phyloP scores from a whole-genome alignment of 169 alveolate species.

The Eimeria sp. region DNA sequence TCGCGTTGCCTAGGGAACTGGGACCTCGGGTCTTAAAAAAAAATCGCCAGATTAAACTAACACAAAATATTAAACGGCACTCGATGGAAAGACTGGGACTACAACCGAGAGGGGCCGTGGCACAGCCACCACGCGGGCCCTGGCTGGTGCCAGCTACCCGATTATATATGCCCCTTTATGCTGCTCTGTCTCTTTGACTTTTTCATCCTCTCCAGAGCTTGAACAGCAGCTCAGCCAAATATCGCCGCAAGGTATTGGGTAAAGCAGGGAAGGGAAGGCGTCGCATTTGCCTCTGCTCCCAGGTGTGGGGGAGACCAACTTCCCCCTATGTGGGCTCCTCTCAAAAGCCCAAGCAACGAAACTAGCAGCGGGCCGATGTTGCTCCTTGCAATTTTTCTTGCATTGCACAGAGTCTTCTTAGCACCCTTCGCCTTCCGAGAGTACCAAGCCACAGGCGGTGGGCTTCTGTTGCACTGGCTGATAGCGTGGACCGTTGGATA shows the following conservation, averaged over 20 bases:
- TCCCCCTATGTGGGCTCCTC: constrained; percentile 33
- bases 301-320: constrained; percentile 15
- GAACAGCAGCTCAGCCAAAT: neutral
- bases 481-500: neutral
- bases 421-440: neutral
- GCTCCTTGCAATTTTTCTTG: neutral
- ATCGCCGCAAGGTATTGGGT: neutral
- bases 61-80: neutral
- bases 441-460: too few species aligned
- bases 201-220: neutral
- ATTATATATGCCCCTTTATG: neutral
- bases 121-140: constrained; percentile 48
- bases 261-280: neutral
- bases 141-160: constrained; percentile 8
- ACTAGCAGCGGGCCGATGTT: neutral
- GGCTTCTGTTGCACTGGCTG: neutral
- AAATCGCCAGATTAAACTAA: neutral
- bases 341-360: neutral
- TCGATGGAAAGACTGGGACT: neutral
- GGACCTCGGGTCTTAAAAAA: neutral
- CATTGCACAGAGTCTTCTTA: neutral
- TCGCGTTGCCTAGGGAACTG: constrained; percentile 12
- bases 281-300: neutral
- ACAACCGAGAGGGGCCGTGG: neutral
- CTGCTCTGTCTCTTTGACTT: neutral